Evolutionary conservation across 352 stramenopile genomes (phyloP), one percentile per base, ranked within the genome.

Genomic region (Phytophthora quininea): DNA sequence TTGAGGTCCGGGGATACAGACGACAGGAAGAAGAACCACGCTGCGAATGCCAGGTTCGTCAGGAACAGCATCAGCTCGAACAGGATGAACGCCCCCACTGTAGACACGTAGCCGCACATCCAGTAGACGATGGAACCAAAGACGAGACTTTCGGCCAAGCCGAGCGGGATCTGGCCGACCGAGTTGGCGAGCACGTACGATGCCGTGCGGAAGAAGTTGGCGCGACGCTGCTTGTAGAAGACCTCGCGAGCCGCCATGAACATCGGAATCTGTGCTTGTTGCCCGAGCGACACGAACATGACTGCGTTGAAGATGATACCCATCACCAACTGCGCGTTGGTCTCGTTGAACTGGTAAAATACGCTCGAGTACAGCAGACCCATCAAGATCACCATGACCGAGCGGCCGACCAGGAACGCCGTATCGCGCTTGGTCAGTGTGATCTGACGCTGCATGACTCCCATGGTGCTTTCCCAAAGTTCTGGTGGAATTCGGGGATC

Each of bases 231-330:
- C 19, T 24, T 24, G 19, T 24, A 24, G 19, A 46, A 46, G 4
- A 46, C 38, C 9, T 46, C 38, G 3, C 38, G 14, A 10, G 38
- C 38, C 9, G 38, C 38, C 38, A 46, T 46, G 38, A 46, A 46
- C 11, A 46, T 46, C 4, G 38, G 38, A 15, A 46, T 46, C 38
- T 2, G 65, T 54, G 30, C 37, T 14, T 46, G 38, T 14, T 46
- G 38, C 11, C 38, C 38, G 11, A 46, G 32, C 24, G 75, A 77
- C 4, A 89, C 64, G 54, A 90, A 93, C 37, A 95, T 73, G 30
- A 90, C 61, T 19, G 69, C 70, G 37, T 80, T 69, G 65, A 92
- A 96, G 9, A 93, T 62, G 33, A 92, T 68, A 31, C 89, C 85
- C 54, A 93, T 73, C 6, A 89, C 61, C 24, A 74, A 37, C 42